Evolutionary conservation across 1,139 yeast genomes (phyloP).

Genomic region (Torulaspora pretoriensis): DNA sequence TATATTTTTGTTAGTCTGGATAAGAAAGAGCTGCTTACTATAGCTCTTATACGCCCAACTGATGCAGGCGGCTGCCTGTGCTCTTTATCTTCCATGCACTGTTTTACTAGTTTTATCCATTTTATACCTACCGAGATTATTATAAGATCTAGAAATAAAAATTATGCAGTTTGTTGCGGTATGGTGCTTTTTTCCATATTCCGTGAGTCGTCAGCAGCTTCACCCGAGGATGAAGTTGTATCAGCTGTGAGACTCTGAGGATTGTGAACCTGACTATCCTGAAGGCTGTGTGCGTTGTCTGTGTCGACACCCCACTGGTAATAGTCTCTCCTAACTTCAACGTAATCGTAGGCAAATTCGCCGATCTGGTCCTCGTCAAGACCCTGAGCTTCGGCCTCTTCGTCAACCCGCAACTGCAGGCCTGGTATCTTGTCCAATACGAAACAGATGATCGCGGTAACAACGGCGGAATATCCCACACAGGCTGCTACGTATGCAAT

Average conservation of each 20-base stretch:
- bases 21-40: no score
- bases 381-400: conserved; percentile 82
- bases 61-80: no score
- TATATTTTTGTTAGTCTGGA: conserved; percentile 5
- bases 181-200: conserved; percentile 3
- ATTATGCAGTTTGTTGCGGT: conserved; percentile 5
- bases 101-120: conserved; percentile 1
- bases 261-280: conserved; percentile 4
- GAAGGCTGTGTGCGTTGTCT: conserved; percentile 21
- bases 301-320: conserved; percentile 55
- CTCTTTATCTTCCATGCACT: no score
- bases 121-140: conserved; percentile 5
- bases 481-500: conserved; percentile 76
- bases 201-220: conserved; percentile 4
- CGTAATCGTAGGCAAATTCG: conserved; percentile 96
- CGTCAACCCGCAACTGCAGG: conserved; percentile 70
- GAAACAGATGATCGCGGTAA: conserved; percentile 73
- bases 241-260: conserved; percentile 7
- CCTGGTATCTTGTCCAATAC: conserved; percentile 79
- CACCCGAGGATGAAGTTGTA: conserved; percentile 10
- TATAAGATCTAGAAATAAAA: not conserved
- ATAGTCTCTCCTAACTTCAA: conserved; percentile 92
- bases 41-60: no score
- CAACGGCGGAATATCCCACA: conserved; percentile 68
- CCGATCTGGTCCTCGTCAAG: conserved; percentile 97